Evolutionary conservation across 2,329 filamentous ascomycete genomes (phyloP).

Genomic region (Neonectria neomacrospora): DNA sequence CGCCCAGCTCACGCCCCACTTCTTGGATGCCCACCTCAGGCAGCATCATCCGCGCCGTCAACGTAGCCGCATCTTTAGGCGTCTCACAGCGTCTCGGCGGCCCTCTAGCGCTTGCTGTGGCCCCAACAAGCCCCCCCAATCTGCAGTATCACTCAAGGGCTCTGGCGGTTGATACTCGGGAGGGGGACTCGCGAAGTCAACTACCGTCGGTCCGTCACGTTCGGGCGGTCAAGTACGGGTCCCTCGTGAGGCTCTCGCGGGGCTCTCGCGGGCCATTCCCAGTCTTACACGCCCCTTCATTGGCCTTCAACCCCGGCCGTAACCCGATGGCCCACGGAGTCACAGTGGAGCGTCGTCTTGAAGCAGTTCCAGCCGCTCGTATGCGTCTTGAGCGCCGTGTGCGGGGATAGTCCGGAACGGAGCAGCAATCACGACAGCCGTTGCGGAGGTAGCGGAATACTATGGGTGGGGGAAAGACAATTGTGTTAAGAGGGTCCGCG

Average conservation of each 20-base stretch:
- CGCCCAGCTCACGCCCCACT: slow-evolving; percentile 34
- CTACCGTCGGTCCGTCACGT: slow-evolving; percentile 6
- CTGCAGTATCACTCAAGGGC: background rate
- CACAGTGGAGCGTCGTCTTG: slow-evolving; percentile 15
- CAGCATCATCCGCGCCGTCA: slow-evolving; percentile 31
- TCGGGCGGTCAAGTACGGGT: slow-evolving; percentile 1
- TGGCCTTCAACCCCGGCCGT: slow-evolving; percentile 24
- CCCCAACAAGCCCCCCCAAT: background rate
- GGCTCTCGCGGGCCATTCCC: background rate
- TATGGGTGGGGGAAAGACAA: slow-evolving; percentile 23
- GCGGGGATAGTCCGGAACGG: slow-evolving; percentile 30
- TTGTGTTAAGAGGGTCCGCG: slow-evolving; percentile 22
- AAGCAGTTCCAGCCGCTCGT: slow-evolving; percentile 23
- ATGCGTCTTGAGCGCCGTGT: slow-evolving; percentile 30
- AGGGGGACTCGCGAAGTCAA: background rate
- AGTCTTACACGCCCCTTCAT: slow-evolving; percentile 8
- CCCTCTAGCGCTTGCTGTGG: slow-evolving; percentile 8
- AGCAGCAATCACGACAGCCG: slow-evolving; percentile 21
- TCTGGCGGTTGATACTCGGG: slow-evolving; percentile 1
- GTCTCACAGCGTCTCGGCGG: slow-evolving; percentile 14
- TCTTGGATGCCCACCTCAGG: slow-evolving; percentile 12
- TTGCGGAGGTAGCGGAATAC: slow-evolving; percentile 31
- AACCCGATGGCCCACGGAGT: slow-evolving; percentile 33
- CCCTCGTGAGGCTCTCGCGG: slow-evolving; percentile 1
- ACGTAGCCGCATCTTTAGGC: slow-evolving; percentile 18